A percentile compares a stretch with the other conserved stretches of the same genome.
phyloP scores from a whole-genome alignment of 768 basidiomycete species.

The Mycena leptocephala region DNA sequence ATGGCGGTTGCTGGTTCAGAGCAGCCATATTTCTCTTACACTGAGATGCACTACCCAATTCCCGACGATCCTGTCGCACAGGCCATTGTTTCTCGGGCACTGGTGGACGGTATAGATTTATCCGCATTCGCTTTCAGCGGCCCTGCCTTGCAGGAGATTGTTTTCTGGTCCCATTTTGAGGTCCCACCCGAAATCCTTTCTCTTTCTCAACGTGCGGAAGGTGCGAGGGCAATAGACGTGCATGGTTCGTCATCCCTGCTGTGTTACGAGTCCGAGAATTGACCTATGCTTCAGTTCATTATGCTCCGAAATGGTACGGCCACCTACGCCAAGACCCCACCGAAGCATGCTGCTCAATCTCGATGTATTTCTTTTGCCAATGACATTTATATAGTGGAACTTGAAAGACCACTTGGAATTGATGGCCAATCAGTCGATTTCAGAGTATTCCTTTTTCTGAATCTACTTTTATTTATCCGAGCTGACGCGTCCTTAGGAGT shows the following conservation, averaged over 20 bases:
- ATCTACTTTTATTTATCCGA: not conserved
- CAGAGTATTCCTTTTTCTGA: not conserved
- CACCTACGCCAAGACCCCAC: constrained; percentile 15
- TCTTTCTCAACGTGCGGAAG: not conserved
- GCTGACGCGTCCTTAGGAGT: constrained; percentile 3
- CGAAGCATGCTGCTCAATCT: not conserved
- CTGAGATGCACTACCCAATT: not conserved
- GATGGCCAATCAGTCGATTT: constrained; percentile 17
- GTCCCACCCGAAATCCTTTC: not conserved
- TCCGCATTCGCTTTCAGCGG: constrained; percentile 10
- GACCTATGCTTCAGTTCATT: constrained; percentile 10
- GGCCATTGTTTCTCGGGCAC: constrained; percentile 11
- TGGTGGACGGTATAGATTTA: constrained; percentile 22
- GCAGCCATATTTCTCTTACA: not conserved
- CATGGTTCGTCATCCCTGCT: constrained; percentile 8
- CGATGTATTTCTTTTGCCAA: not conserved
- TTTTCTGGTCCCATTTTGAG: constrained; percentile 24
- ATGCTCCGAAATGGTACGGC: constrained; percentile 28
- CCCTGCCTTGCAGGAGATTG: constrained; percentile 26
- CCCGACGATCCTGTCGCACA: constrained; percentile 24
- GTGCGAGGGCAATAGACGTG: constrained; percentile 11
- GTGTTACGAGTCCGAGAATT: not conserved
- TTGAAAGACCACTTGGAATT: constrained; percentile 17
- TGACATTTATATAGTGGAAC: constrained; percentile 15
- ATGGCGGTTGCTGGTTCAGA: not conserved